These are phyloP conservation scores for Suillus subalutaceus DNA, from an alignment of 768 basidiomycete species.

Conservation along the genomic window DNA sequence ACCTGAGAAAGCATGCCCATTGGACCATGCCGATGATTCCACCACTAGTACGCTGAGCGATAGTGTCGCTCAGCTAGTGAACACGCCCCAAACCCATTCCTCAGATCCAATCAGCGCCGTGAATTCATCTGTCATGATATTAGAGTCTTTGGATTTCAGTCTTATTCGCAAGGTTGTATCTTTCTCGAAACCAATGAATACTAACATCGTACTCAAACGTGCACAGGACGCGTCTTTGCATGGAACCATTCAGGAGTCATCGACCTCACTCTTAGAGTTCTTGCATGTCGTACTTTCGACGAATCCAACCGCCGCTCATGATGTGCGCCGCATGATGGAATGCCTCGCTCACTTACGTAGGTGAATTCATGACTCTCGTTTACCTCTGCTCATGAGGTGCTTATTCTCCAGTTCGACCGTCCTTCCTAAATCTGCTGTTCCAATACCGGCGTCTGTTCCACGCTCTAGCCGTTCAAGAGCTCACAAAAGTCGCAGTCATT, in stretches of 20 bases:
- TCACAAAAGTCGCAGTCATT: constrained; percentile 24
- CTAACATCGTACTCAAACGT: constrained; percentile 14
- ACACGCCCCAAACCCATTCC: background rate
- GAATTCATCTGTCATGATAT: constrained; percentile 25
- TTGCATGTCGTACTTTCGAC: constrained; percentile 28
- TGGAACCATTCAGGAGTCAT: constrained; percentile 37
- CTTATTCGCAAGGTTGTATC: constrained; percentile 30
- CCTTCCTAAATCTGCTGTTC: constrained; percentile 47
- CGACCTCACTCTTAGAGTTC: constrained; percentile 34
- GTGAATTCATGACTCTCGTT: constrained; percentile 8
- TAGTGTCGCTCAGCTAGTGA: background rate
- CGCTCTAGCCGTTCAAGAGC: constrained; percentile 39
- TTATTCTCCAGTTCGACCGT: constrained; percentile 32
- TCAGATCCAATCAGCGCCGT: constrained; percentile 18
- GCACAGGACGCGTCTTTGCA: constrained; percentile 38
- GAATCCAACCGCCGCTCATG: constrained; percentile 9
- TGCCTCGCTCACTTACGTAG: constrained; percentile 24
- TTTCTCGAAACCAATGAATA: background rate
- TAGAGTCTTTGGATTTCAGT: constrained; percentile 32
- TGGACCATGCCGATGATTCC: constrained; percentile 4
- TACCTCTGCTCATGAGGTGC: constrained; percentile 9
- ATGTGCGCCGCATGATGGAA: constrained; percentile 14
- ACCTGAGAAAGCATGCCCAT: constrained; percentile 15
- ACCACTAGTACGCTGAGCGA: background rate
- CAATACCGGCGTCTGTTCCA: constrained; percentile 54